Evolutionary conservation across 768 basidiomycete genomes (phyloP), one percentile per base, ranked within the genome.

Genomic region (Gymnopilus dilepis): DNA sequence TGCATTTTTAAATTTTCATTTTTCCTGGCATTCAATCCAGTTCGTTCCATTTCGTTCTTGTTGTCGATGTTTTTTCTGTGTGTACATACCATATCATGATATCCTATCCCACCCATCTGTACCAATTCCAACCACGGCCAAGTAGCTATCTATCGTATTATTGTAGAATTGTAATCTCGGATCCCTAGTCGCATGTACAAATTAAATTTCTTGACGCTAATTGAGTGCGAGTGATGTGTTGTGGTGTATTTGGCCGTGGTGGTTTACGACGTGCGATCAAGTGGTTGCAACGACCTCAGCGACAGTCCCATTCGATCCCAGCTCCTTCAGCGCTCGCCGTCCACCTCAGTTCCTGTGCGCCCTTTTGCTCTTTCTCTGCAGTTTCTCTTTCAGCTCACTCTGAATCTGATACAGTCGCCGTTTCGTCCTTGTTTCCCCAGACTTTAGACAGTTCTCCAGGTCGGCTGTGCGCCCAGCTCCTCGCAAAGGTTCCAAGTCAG

Each of bases 241-340:
- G 75, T 70, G 56, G 31, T 21, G 38, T 79, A 69, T 77, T 80
- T 77, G 73, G 70, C 60, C 70, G 72, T 73, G 73, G 70, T 72
- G 69, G 60, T 73, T 74, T 73, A 70, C 67, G 45, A 56, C 61
- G 60, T 73, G 74, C 74, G 73, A 77, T 79, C 74, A 77, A 71
- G 73, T 76, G 73, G 77, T 79, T 79, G 77, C 77, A 78, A 79
- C 77, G 66, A 64, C 67, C 69, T 75, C 78, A 76, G 73, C 77
- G 77, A 76, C 76, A 77, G 75, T 73, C 74, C 58, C 41, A 54
- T 63, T 45, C 26, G 22, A 48, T 54, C 58, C 50, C 37, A 48
- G 26, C 31, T 54, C 64, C 52, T n/a, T n/a, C 60, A 40, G 26
- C 51, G 41, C 26, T 26, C 33, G n/a, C n/a, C 43, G 61, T 62